Evolutionary conservation across 2,329 filamentous ascomycete species (phyloP), one percentile per base, ranked within the genome.

Genomic region (Calonectria crousiana): DNA sequence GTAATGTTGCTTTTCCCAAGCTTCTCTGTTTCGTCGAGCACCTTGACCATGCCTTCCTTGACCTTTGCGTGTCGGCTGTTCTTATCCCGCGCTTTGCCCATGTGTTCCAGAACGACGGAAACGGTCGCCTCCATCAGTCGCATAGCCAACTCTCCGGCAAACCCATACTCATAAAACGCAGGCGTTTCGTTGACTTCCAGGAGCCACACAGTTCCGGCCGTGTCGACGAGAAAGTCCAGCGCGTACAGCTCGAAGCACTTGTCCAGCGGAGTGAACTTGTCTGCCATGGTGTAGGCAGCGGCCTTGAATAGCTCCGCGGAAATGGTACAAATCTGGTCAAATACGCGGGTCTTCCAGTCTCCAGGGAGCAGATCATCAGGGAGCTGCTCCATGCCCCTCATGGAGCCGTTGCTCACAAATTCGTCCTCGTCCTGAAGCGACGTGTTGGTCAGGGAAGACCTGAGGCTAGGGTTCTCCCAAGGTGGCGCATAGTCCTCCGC

Each of bases 131-230:
- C 84, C 84, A 86, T 84, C 3, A 86, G 74, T 0, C 83, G 74
- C 49, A 80, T 38, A 0, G 84, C 80, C 58, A 86, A 47, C n/a
- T 81, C 78, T 0, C 84, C 84, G 0, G 84, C 83, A 1, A 83
- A 79, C 0, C 82, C 83, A 0, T 82, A 77, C 26, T 85, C 71
- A 53, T 86, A 86, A 51, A 86, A 85, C 0, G 84, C 84, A 0
- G 84, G 84, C 28, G 84, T 84, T 76, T 85, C 84, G 23, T 86
- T 86, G 0, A 83, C 84, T 72, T 86, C 84, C 0, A 86, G 69
- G 0, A 86, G 68, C 84, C 84, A 86, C 0, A 79, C 82, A 0
- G 68, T 79, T 0, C 84, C 84, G 0, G 71, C 70, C 0, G 76
- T 74, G 49, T 85, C 84, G 9, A 86, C 66, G 23, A 86, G 73